A percentile compares a stretch with the other conserved stretches of the same genome.
These are phyloP conservation scores for Colletotrichum destructivum DNA, from an alignment of 2,329 filamentous ascomycete species.

Conservation along the genomic window DNA sequence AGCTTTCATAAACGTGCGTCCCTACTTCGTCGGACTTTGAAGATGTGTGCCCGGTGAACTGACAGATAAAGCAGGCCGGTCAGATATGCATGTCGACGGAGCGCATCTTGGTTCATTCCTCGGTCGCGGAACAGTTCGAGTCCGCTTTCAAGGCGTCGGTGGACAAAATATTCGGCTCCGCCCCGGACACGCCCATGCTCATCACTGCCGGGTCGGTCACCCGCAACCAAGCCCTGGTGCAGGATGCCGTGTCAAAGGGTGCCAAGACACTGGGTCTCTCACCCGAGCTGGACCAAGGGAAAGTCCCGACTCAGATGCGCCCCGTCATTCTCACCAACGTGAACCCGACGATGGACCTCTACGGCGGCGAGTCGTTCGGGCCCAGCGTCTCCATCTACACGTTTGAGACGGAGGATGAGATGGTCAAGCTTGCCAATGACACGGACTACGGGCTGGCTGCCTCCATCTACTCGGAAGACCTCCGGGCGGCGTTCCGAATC, in stretches of 20 bases:
- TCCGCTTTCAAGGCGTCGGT: not conserved
- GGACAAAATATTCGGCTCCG: not conserved
- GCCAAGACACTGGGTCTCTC: slow-evolving; percentile 54
- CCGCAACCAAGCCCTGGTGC: slow-evolving; percentile 74
- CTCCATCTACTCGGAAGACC: slow-evolving; percentile 80
- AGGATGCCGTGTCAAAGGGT: slow-evolving; percentile 78
- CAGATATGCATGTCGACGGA: slow-evolving; percentile 83
- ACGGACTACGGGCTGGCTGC: slow-evolving; percentile 83
- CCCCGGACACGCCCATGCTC: not conserved
- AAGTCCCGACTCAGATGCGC: slow-evolving; percentile 62
- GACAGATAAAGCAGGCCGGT: slow-evolving; percentile 53
- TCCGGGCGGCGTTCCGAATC: slow-evolving; percentile 72
- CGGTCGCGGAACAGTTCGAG: slow-evolving; percentile 41
- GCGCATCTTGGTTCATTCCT: slow-evolving; percentile 62
- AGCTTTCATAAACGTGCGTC: slow-evolving; percentile 40
- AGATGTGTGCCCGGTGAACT: not conserved
- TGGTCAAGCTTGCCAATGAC: slow-evolving; percentile 82
- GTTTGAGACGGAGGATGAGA: slow-evolving; percentile 80
- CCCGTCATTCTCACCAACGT: slow-evolving; percentile 79
- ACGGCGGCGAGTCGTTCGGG: slow-evolving; percentile 82
- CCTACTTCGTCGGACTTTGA: no score
- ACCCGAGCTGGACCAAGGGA: slow-evolving; percentile 51
- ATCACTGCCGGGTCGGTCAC: slow-evolving; percentile 63
- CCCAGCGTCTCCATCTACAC: slow-evolving; percentile 79
- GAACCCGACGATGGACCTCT: slow-evolving; percentile 78